Evolutionary conservation across 1,284 basidiomycete genomes (phyloP).

Genomic region (Xanthoconium separans): DNA sequence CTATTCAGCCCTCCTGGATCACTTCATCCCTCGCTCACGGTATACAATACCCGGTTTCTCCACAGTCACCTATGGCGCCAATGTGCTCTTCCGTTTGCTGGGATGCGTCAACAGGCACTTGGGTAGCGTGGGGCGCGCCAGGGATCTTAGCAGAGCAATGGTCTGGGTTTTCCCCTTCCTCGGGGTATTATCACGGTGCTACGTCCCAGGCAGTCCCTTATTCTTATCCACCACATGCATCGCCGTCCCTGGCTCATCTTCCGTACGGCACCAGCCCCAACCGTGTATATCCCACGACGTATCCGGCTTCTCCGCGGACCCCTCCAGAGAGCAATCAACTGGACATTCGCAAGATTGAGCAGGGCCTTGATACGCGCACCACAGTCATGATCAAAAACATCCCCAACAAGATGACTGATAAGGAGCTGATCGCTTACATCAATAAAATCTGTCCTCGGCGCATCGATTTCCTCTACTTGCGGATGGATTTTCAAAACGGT

Average conservation of each 20-base stretch:
- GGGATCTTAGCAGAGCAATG: constrained; percentile 30
- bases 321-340: constrained; percentile 63
- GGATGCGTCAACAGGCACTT: constrained; percentile 30
- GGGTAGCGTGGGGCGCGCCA: constrained; percentile 32
- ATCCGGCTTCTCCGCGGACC: constrained; percentile 29
- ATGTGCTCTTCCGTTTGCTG: constrained; percentile 31
- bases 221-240: constrained; percentile 28
- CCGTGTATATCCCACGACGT: constrained; percentile 26
- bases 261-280: constrained; percentile 19
- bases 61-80: constrained; percentile 30
- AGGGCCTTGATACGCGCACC: constrained; percentile 75
- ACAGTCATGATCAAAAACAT: constrained; percentile 90
- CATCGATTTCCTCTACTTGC: constrained; percentile 82
- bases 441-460: constrained; percentile 62
- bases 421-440: constrained; percentile 70
- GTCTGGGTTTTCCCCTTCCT: constrained; percentile 27
- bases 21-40: constrained; percentile 28
- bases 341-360: constrained; percentile 68
- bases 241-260: constrained; percentile 23
- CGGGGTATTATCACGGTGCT: constrained; percentile 30
- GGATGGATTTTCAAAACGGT: constrained; percentile 84
- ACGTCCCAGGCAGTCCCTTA: constrained; percentile 26
- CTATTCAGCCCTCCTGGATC: constrained; percentile 30
- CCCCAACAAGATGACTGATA: constrained; percentile 84
- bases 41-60: constrained; percentile 30